Evolutionary conservation across 2,329 filamentous ascomycete genomes (phyloP).

Genomic region (Nemania bipapillata): DNA sequence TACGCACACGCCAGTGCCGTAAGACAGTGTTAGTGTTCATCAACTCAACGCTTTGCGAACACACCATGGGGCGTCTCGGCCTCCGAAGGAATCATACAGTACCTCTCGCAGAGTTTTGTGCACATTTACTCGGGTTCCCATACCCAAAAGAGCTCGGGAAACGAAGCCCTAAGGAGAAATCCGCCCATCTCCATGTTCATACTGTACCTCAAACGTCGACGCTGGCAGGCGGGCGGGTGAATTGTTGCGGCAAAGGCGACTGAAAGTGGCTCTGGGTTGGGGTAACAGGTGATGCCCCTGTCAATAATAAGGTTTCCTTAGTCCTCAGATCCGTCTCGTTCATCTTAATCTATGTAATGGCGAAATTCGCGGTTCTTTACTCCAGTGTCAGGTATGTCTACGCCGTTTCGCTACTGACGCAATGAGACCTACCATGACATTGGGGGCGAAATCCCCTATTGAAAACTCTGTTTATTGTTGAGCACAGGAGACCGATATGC

Average conservation of each 20-base stretch:
- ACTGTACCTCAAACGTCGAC: conserved; percentile 3
- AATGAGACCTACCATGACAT: conserved; percentile 32
- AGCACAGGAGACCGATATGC: conserved; percentile 19
- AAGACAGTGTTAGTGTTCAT: conserved; percentile 7
- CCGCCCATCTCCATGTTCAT: too few species aligned
- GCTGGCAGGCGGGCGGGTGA: background rate
- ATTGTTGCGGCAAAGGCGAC: conserved; percentile 20
- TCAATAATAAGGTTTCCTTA: conserved; percentile 18
- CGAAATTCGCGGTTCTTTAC: conserved; percentile 8
- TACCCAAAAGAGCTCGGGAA: background rate
- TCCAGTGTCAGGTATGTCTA: conserved; percentile 23
- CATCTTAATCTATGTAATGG: conserved; percentile 8
- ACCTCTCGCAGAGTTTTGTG: conserved; percentile 6
- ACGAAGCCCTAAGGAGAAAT: conserved; percentile 4
- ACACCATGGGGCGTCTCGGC: conserved; percentile 34
- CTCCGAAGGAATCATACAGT: conserved; percentile 26
- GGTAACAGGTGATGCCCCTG: conserved; percentile 31
- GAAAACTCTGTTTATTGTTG: background rate
- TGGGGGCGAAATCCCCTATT: conserved; percentile 21
- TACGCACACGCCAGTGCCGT: conserved; percentile 23
- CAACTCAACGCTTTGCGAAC: conserved; percentile 29
- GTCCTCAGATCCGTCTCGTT: conserved; percentile 7
- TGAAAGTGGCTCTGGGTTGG: conserved; percentile 34
- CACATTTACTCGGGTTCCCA: conserved; percentile 12
- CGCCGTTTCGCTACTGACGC: conserved; percentile 30